These are phyloP conservation scores for Solanum tacnaense DNA, from an alignment of 257 asterid species.

Conservation along the genomic window DNA sequence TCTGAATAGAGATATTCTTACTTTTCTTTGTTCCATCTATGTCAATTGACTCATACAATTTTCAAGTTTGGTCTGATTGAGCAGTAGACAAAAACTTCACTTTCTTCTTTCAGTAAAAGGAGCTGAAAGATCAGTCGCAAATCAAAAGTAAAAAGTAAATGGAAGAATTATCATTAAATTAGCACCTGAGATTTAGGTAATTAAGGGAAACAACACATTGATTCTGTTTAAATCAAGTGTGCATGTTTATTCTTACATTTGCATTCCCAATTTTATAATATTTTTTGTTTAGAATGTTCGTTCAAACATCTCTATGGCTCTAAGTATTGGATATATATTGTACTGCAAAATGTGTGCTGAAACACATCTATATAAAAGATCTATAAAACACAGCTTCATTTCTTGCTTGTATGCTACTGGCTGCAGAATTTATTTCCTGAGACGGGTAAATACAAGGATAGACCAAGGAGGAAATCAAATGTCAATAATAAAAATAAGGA, in stretches of 20 bases:
- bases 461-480: slow-evolving; percentile 16
- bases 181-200: not conserved
- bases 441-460: slow-evolving; percentile 13
- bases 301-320: not conserved
- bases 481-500: slow-evolving; percentile 8
- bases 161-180: not conserved
- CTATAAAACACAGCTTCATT: not conserved
- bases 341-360: not conserved
- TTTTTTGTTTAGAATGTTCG: not conserved
- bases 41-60: not conserved
- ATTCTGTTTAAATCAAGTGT: not conserved
- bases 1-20: not conserved
- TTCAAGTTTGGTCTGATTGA: not conserved
- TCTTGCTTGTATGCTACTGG: not conserved
- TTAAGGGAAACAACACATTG: not conserved
- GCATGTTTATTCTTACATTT: not conserved
- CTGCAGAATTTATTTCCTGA: slow-evolving; percentile 17
- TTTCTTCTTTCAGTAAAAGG: not conserved
- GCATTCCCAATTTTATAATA: not conserved
- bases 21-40: not conserved
- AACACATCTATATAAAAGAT: not conserved
- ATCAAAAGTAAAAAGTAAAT: not conserved
- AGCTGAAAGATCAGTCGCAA: not conserved
- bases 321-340: not conserved
- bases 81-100: not conserved